Evolutionary conservation across 352 stramenopile genomes (phyloP), one percentile per base, ranked within the genome.

Genomic region (Lagenidium sp.): DNA sequence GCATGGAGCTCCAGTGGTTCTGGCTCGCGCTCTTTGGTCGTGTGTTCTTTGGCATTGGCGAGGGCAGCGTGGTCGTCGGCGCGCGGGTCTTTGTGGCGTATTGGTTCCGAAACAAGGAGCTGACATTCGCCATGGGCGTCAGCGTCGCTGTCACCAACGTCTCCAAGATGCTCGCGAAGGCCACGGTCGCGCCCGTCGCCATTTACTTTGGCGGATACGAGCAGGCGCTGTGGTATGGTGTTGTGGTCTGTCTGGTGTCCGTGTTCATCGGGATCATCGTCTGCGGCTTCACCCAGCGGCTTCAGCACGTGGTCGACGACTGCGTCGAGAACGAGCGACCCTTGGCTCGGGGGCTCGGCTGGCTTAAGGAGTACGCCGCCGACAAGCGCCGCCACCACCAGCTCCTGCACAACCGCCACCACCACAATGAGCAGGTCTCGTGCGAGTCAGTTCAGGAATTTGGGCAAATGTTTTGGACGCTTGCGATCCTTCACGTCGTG

Each of bases 81-180:
- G 69, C 68, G 15, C 70, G 81, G n/a, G 75, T 87, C 18, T 81
- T 91, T 28, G 82, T 93, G 50, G 76, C 78, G 2, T 88, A 75
- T 23, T 91, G 78, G 78, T 93, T 93, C 50, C 57, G 72, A 30
- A 69, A 84, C 49, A 65, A 56, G 16, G 81, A 93, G 53, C 66
- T 94, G n/a, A 92, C 79, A 10, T 94, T 92, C 35, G 82, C 82
- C 30, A 89, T 94, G 75, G 85, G 85, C 26, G 80, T 94, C 11
- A 81, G 57, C 31, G 83, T 96, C n/a, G 84, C 80, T 12, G 52
- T 93, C 28, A 93, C 85, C n/a, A 95, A 94, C 52, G 47, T 95
- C 10, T 88, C 73, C 47, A 95, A 95, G 73, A 96, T 94, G 71
- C 44, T 94, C n/a, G 83, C 85, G 12, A 95, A 94, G 58, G 63